Conservation (phyloP, 768 basidiomycete species). For the Fistulinella prunicolor region DNA sequence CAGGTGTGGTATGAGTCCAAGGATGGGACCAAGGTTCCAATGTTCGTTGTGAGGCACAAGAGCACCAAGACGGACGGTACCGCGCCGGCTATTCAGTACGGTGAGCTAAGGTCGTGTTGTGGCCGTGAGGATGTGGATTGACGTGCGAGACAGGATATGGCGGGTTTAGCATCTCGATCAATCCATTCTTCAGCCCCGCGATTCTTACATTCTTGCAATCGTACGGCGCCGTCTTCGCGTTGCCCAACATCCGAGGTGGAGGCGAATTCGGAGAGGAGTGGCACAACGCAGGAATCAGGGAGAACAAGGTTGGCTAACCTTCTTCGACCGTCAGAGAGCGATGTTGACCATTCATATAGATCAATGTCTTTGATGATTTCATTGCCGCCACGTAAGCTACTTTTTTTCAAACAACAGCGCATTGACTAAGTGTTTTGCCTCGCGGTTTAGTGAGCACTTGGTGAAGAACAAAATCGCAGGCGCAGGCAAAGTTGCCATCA, state of each 20-base stretch:
- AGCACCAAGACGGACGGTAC: conserved; percentile 68
- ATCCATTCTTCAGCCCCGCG: conserved; percentile 67
- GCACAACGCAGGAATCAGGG: conserved; percentile 69
- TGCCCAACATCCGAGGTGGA: conserved; percentile 63
- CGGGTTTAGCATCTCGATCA: conserved; percentile 72
- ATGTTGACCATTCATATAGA: conserved; percentile 34
- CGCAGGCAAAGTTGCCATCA: conserved; percentile 69
- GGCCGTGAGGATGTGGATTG: not conserved
- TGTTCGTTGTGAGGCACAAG: conserved; percentile 82
- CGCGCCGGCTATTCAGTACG: conserved; percentile 76
- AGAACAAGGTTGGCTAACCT: conserved; percentile 54
- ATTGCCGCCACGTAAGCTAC: conserved; percentile 68
- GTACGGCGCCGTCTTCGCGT: conserved; percentile 65
- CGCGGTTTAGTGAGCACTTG: conserved; percentile 54
- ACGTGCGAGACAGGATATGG: conserved; percentile 56
- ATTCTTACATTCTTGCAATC: conserved; percentile 71
- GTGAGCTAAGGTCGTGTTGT: conserved; percentile 32
- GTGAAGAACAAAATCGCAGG: conserved; percentile 70
- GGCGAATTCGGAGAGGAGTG: conserved; percentile 83
- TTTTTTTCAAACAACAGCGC: not conserved
- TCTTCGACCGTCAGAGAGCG: not conserved
- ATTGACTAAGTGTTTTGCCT: not conserved
- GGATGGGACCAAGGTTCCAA: conserved; percentile 78
- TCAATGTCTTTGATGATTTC: conserved; percentile 80
- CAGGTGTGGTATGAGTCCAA: conserved; percentile 82